These are phyloP conservation scores for Lathyrus tuberosus DNA, from an alignment of 306 rosid genomes.

Conservation along the genomic window DNA sequence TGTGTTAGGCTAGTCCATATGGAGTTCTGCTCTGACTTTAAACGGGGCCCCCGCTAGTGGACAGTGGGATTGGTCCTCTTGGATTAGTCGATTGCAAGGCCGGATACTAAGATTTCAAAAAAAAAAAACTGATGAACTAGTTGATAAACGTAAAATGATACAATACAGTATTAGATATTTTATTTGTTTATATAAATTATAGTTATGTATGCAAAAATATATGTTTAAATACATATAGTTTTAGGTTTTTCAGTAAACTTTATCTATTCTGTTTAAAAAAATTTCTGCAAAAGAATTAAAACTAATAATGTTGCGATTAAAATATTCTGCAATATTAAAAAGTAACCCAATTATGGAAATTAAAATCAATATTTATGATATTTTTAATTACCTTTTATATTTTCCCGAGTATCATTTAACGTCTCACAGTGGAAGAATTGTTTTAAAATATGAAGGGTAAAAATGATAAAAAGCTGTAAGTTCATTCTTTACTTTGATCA, in stretches of 20 bases:
- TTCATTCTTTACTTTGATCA: neutral
- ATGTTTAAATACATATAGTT: conserved; percentile 4
- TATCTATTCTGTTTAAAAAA: neutral
- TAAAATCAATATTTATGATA: neutral
- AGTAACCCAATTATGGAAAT: neutral
- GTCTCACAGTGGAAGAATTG: neutral
- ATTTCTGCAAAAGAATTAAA: neutral
- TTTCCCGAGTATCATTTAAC: neutral
- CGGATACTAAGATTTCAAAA: too few relatives aligned
- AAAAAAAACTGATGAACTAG: neutral
- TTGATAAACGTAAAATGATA: neutral
- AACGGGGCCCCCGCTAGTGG: too few relatives aligned
- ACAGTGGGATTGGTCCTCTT: too few relatives aligned
- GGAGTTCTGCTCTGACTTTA: too few relatives aligned
- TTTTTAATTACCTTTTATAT: conserved; percentile 9
- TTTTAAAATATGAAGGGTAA: neutral
- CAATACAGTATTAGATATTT: neutral
- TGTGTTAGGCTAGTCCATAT: too few relatives aligned
- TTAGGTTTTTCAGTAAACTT: neutral
- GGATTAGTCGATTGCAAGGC: too few relatives aligned
- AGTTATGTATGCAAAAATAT: neutral
- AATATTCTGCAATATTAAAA: neutral
- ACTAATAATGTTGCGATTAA: neutral
- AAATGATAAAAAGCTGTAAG: neutral
- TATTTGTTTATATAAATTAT: neutral